Base-by-base conservation (phyloP, 768 basidiomycete species). In the Psilocybe tampanensis region DNA sequence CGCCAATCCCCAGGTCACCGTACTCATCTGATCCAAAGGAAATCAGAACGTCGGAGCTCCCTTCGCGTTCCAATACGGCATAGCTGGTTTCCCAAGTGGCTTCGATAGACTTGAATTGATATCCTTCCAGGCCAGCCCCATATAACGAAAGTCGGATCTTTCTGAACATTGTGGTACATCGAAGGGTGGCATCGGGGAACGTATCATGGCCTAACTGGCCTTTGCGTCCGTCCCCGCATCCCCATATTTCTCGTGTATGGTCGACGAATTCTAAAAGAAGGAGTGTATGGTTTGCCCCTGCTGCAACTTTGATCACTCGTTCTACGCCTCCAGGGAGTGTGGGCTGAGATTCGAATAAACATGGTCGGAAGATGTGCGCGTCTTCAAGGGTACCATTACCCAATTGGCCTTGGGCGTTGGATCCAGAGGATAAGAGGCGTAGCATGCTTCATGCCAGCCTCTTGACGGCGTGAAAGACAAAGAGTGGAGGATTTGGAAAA, bases 61-160 rank as follows among this genome's bases (percentile, higher is more conserved):
- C 75, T 15, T 68, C 61, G 49, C 63, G 66, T 11, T 81, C 78
- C 13, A 93, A 72, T 2, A 86, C 86, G 44, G 92, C 71, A 64
- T 89, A 93, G 50, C 86, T 86, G 7, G 93, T 92, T 70, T 96
- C 90, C 94, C 95, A 97, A 43, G 86, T 79, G 0, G 88, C 83
- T 13, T 84, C 84, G 15, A 94, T 74, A 22, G 74, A 63, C 26
- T 76, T 79, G 42, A 77, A 72, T 17, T 70, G 62, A 69, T 86
- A 86, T 4, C 72, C 76, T 0, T 50, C 55, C 15, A 81, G 64
- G 11, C 73, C 74, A 24, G 72, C 55, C 47, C 64, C 62, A 8
- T 74, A 64, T 1, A 81, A 63, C 15, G 71, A 65, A 1, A 86
- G 67, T 26, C 74, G 63, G 48, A 90, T 72, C 13, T 72, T 80